Percentiles rank a stretch among this genome's conserved stretches.
phyloP scores from a whole-genome alignment of 2,329 filamentous ascomycete genomes.

The Rhytidhysteron rufulum region DNA sequence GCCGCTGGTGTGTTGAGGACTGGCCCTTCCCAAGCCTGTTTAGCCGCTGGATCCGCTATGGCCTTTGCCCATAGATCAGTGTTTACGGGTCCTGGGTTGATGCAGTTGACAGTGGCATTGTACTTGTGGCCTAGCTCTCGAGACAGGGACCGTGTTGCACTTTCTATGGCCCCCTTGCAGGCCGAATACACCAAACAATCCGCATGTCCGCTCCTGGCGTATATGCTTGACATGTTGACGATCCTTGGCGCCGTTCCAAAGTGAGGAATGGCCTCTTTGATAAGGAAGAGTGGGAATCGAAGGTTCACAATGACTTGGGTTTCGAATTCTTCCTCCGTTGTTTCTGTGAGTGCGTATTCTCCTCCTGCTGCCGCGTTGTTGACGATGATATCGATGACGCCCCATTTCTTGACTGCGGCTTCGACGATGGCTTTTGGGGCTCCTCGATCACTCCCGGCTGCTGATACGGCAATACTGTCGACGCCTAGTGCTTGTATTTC shows the following conservation, averaged over 20 bases:
- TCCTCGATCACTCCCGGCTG: slow-evolving; percentile 22
- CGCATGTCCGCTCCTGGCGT: slow-evolving; percentile 41
- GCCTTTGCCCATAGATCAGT: slow-evolving; percentile 52
- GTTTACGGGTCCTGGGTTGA: slow-evolving; percentile 55
- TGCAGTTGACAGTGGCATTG: slow-evolving; percentile 56
- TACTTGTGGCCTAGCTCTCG: slow-evolving; percentile 47
- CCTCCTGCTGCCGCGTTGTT: slow-evolving; percentile 23
- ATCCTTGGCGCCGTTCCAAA: slow-evolving; percentile 43
- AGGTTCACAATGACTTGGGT: slow-evolving; percentile 51
- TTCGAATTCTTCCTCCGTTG: slow-evolving; percentile 45
- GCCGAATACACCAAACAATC: slow-evolving; percentile 47
- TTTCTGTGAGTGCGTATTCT: slow-evolving; percentile 21
- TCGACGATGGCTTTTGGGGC: slow-evolving; percentile 24
- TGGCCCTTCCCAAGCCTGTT: slow-evolving; percentile 38
- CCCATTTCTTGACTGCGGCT: slow-evolving; percentile 9
- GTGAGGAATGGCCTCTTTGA: slow-evolving; percentile 47
- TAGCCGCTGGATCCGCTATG: slow-evolving; percentile 44
- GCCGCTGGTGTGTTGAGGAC: slow-evolving; percentile 45
- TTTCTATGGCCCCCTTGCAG: slow-evolving; percentile 55
- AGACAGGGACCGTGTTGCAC: slow-evolving; percentile 53
- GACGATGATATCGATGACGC: slow-evolving; percentile 29
- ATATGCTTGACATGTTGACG: slow-evolving; percentile 54
- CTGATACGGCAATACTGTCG: slow-evolving; percentile 23
- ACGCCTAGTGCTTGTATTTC: slow-evolving; percentile 20
- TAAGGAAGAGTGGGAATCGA: slow-evolving; percentile 47